These are phyloP conservation scores for Pugionium dolabratum DNA, from an alignment of 345 rosid genomes.

Conservation along the genomic window DNA sequence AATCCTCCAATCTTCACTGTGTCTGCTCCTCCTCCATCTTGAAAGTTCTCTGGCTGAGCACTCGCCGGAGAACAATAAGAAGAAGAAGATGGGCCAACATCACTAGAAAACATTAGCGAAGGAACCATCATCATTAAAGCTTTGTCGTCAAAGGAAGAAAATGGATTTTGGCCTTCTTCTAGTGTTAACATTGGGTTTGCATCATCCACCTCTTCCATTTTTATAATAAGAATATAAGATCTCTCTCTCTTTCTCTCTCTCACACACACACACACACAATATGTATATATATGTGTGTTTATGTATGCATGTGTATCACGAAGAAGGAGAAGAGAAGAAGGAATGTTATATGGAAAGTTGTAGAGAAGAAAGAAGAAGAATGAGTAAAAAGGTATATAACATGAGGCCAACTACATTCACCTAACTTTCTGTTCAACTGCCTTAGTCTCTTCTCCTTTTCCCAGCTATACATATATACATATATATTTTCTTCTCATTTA, in stretches of 20 bases:
- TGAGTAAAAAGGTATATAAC: slow-evolving; percentile 29
- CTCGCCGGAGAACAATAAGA: slow-evolving; percentile 26
- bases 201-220: slow-evolving; percentile 30
- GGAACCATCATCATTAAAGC: slow-evolving; percentile 39
- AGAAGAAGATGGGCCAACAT: slow-evolving; percentile 36
- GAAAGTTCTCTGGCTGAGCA: slow-evolving; percentile 28
- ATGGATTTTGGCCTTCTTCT: slow-evolving; percentile 33
- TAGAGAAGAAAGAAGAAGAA: slow-evolving; percentile 33
- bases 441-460: slow-evolving; percentile 35
- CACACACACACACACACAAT: background rate
- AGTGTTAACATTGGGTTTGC: slow-evolving; percentile 36
- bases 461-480: slow-evolving; percentile 21
- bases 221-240: background rate
- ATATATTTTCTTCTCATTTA: slow-evolving; percentile 20
- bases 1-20: slow-evolving; percentile 14
- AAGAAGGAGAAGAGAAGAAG: slow-evolving; percentile 25
- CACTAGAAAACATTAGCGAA: slow-evolving; percentile 32
- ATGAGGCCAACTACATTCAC: slow-evolving; percentile 43
- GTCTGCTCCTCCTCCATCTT: slow-evolving; percentile 22
- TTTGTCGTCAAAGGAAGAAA: slow-evolving; percentile 35
- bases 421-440: slow-evolving; percentile 46
- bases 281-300: background rate
- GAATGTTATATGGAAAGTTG: slow-evolving; percentile 27
- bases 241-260: slow-evolving; percentile 1
- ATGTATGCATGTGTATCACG: background rate